Conservation (phyloP, 805 yeast species). For the Metahyphopichia silvanorum region DNA sequence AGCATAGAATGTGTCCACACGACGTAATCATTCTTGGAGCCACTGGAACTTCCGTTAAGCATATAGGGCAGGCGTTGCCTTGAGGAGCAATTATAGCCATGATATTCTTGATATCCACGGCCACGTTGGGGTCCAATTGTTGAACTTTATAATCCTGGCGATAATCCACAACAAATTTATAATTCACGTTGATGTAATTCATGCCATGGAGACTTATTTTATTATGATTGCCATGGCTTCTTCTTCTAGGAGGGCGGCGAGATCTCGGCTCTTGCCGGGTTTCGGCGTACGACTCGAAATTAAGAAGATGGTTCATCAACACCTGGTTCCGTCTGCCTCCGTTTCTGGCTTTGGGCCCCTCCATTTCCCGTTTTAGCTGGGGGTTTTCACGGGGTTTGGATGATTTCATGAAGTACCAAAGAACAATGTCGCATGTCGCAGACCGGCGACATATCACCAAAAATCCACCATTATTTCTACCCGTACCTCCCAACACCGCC, state of each 20-base stretch:
- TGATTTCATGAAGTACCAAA: too few species aligned
- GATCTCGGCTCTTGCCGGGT: slow-evolving; percentile 20
- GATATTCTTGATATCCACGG: slow-evolving; percentile 58
- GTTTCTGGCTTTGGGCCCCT: slow-evolving; percentile 18
- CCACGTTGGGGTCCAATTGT: slow-evolving; percentile 70
- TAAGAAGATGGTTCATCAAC: slow-evolving; percentile 64
- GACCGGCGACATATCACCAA: too few species aligned
- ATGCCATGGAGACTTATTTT: slow-evolving; percentile 57
- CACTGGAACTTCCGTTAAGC: slow-evolving; percentile 75
- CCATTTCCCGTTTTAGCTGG: slow-evolving; percentile 4
- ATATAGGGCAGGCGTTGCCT: slow-evolving; percentile 86
- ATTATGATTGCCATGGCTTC: slow-evolving; percentile 6
- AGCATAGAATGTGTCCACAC: slow-evolving; percentile 92
- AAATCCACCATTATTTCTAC: too few species aligned
- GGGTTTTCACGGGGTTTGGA: slow-evolving; percentile 3
- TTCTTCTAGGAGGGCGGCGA: slow-evolving; percentile 5
- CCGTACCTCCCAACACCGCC: too few species aligned
- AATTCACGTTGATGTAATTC: slow-evolving; percentile 77
- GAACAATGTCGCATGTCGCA: too few species aligned
- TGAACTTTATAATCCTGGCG: slow-evolving; percentile 55
- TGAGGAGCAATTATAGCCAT: slow-evolving; percentile 72
- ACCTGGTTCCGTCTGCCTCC: too few species aligned
- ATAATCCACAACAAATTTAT: slow-evolving; percentile 75
- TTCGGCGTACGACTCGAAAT: slow-evolving; percentile 45
- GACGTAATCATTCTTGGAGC: slow-evolving; percentile 90